Evolutionary conservation across 2,329 filamentous ascomycete genomes (phyloP), one percentile per base, ranked within the genome.

Genomic region (Alternaria gaisen): DNA sequence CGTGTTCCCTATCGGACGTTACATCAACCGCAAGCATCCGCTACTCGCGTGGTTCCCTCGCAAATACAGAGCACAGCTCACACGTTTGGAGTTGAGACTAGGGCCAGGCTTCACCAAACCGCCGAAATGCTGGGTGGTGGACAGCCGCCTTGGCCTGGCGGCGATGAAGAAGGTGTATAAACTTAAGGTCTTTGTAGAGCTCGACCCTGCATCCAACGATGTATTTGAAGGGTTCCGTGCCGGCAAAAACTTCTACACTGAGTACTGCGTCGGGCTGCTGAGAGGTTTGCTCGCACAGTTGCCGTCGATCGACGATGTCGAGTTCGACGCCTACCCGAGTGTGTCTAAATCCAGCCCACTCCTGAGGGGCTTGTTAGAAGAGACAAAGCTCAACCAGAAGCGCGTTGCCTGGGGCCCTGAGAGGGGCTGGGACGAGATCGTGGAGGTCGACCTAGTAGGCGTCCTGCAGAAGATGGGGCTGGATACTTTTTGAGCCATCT

Each of bases 11-110:
- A 77, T 84, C 26, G 82, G 84, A 44, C 83, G 83, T 56, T 83
- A 90, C 78, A 91, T 91, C 81, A 90, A 92, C 79, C 88, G 88
- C 30, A 91, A 91, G 79, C 87, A 87, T 67, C 91, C 91, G 1
- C 81, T 94, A 0, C 82, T 94, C 28, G 85, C 88, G 6, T 87
- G 90, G 18, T 78, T 94, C 56, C 87, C 87, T 20, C 78, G 85
- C 0, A 81, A 80, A 30, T 89, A 91, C 74, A 86, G 90, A 34
- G 80, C 81, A 16, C 84, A 80, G 46, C 82, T 94, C 44, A 88
- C 84, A 0, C 85, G 85, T 0, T 79, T 94, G 3, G 88, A 94
- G 76, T 78, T 94, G 54, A 86, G 91, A 3, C 81, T 94, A 0
- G 91, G 91, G 0, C 90, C 90, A 0, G 90, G 90, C 20, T 94